Percentiles rank a stretch among this genome's conserved stretches.
Evolutionary conservation across 148 eudicot species (phyloP).

Genomic region (Rhododendron griersonianum): DNA sequence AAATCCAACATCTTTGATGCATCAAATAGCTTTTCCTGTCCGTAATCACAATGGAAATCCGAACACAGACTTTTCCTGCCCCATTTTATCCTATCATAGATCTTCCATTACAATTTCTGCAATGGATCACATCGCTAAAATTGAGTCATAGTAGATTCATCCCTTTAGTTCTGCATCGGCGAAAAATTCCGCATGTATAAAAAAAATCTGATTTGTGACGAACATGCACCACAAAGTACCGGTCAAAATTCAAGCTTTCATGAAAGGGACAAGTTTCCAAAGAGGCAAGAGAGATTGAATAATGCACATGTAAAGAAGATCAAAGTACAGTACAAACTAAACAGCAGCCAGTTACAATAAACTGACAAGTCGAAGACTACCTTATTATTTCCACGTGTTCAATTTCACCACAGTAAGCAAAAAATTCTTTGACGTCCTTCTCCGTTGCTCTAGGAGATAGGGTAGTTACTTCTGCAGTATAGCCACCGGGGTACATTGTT

Average conservation of each 20-base stretch:
- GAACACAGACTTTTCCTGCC: not conserved
- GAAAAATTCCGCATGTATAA: not conserved
- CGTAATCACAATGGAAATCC: not conserved
- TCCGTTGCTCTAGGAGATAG: conserved; percentile 60
- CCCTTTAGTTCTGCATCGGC: not conserved
- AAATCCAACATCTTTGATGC: not conserved
- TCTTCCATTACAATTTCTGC: not conserved
- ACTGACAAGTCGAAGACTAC: conserved; percentile 20
- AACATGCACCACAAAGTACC: not conserved
- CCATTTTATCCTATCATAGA: not conserved
- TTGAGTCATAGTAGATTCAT: not conserved
- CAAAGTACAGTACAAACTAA: not conserved
- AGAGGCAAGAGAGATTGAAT: not conserved
- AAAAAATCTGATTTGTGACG: not conserved
- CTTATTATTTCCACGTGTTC: conserved; percentile 63
- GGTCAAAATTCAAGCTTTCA: not conserved
- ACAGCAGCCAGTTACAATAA: not conserved
- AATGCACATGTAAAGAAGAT: conserved; percentile 1
- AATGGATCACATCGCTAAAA: not conserved
- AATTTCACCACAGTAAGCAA: conserved; percentile 59
- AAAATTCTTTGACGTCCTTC: conserved; percentile 58
- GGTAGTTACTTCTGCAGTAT: conserved; percentile 55
- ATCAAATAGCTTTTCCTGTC: not conserved
- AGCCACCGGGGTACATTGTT: conserved; percentile 56
- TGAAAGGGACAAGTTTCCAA: not conserved